Percentiles rank a stretch among this genome's conserved stretches.
phyloP scores from a whole-genome alignment of 1,284 basidiomycete species.

The Fomitiporia mediterranea region DNA sequence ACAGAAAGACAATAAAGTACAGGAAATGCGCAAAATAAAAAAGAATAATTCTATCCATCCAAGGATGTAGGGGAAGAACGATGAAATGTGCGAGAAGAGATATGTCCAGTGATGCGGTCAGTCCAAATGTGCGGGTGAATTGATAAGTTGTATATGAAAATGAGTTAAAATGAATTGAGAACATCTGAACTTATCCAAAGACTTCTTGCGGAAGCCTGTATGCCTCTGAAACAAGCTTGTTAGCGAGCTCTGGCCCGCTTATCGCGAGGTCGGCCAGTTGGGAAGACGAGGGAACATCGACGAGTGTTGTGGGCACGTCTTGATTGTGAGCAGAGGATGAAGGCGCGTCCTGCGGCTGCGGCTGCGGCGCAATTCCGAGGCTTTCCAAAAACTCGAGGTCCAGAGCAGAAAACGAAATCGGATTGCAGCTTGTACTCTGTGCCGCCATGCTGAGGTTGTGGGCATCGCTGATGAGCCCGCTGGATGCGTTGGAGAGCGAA shows the following conservation, averaged over 20 bases:
- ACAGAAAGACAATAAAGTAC: background rate
- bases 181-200: background rate
- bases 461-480: background rate
- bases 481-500: background rate
- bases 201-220: conserved; percentile 6
- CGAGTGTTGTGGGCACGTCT: background rate
- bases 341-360: no score
- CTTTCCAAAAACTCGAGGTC: background rate
- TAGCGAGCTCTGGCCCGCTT: background rate
- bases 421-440: background rate
- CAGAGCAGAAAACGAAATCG: background rate
- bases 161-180: background rate
- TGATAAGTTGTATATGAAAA: background rate
- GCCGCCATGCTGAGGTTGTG: background rate
- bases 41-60: background rate
- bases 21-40: background rate
- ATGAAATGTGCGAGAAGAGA: background rate
- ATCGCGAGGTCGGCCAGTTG: background rate
- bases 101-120: background rate
- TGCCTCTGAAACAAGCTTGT: conserved; percentile 2
- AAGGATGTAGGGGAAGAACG: background rate
- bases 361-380: background rate
- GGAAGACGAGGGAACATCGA: background rate
- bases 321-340: background rate
- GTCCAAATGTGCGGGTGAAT: background rate